Evolutionary conservation across 805 yeast species (phyloP), one percentile per base, ranked within the genome.

Genomic region (Lachancea sp.): DNA sequence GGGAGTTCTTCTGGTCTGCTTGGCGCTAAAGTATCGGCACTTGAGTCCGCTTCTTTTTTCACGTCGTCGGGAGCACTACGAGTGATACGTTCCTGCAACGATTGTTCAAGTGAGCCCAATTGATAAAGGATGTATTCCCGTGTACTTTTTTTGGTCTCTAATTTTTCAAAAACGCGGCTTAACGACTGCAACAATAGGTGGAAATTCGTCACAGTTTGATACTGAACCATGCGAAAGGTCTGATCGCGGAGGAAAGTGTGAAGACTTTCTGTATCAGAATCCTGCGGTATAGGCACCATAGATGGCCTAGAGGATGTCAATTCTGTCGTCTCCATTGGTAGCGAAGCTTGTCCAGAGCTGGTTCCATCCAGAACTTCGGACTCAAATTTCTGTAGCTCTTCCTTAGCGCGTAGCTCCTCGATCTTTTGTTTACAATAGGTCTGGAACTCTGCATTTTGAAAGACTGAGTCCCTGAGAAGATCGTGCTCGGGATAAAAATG

Each of bases 401-500:
- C 44, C 11, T 26, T 37, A 26, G 38, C 31, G n/a, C 42, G 37
- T 13, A 31, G 20, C n/a, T 33, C 36, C 19, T 43, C 42, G 12
- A 41, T 31, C 12, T 40, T 40, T 25, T 54, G 54, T 34, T 56
- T 49, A 36, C 58, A 51, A 40, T 49, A 62, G 15, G 54, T 39
- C 40, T 54, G 55, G 22, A 58, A 51, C 38, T 57, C 63, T 2
- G 59, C 25, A 19, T 51, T 50, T 31, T 55, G 49, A 37, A 60
- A 55, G 2, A 56, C 36, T 6, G 55, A 50, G 34, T 57, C 53
- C 33, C 50, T 48, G 44, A 63, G 59, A 7, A 63, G 46, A 33
- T 59, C 65, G 45, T 63, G 64, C 25, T 55, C 48, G 1, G 67
- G 67, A 46, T 60, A 63, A 32, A 54, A 38, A 25, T 55, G 52